Evolutionary conservation across 2,329 filamentous ascomycete genomes (phyloP), one percentile per base, ranked within the genome.

Genomic region (Zymoseptoria passerinii): DNA sequence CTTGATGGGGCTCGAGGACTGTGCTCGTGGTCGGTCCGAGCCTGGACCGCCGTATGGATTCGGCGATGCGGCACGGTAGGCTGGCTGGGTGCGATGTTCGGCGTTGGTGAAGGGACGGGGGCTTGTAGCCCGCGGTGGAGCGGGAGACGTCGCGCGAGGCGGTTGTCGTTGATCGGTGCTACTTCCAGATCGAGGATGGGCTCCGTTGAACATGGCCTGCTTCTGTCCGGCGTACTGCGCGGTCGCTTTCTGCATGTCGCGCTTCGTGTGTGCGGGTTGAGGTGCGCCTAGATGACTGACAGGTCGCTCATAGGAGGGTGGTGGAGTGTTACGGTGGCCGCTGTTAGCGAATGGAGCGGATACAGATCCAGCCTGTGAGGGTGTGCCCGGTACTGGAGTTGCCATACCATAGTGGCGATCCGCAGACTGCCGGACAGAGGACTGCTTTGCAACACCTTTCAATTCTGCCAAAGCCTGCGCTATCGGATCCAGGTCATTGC

Each of bases 361-460:
- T 28, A 74, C 74, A 52, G 74, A 72, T 19, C 48, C 48, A 19
- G n/a, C n/a, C 50, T 52, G 50, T 61, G 70, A 55, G 18, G 65
- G 65, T 53, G 75, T 73, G n/a, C 68, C 73, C 55, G 77, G 77
- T 6, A 81, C 85, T 4, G 94, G 92, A 1, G 92, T 96, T 10
- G 89, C 79, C 62, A 99, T 87, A n/a, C 94, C 92, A 70, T 95
- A 90, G 74, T 96, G 96, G 61, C 89, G 86, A 72, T 99, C 95
- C 18, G 92, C 94, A n/a, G 94, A 95, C 60, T 96, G 84, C n/a
- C 95, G 85, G 53, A 83, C 80, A 3, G 86, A 86, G 6, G 90
- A 83, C 66, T 92, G 87, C 74, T 97, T 97, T 16, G 80, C 82
- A 4, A 92, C 88, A 0, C 87, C 90, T 76, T 95, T 97, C 40